Conservation (phyloP, 805 yeast genomes). For the Kodamaea restingae region DNA sequence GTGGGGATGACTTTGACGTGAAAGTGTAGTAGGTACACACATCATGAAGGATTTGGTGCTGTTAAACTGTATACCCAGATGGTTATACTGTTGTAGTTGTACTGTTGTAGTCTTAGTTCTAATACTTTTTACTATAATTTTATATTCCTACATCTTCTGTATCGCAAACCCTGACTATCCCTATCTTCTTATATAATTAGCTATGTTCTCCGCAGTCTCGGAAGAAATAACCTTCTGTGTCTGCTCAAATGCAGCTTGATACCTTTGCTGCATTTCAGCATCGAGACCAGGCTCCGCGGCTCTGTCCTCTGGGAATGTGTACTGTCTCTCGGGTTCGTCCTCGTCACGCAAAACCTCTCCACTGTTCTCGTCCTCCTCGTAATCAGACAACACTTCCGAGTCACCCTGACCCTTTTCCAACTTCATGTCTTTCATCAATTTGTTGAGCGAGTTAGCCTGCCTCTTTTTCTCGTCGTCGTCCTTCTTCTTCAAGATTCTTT, state of each 20-base stretch:
- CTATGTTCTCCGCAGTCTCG: slow-evolving; percentile 68
- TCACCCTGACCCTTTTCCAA: slow-evolving; percentile 39
- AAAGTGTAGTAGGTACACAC: no score
- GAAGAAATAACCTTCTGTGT: slow-evolving; percentile 60
- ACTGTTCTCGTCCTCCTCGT: slow-evolving; percentile 41
- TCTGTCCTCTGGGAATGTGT: slow-evolving; percentile 68
- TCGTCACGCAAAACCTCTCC: slow-evolving; percentile 49
- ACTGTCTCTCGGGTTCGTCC: slow-evolving; percentile 53
- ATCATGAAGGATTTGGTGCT: no score
- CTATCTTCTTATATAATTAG: slow-evolving; percentile 52
- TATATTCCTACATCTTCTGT: no score
- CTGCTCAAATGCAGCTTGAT: slow-evolving; percentile 66
- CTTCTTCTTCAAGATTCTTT: slow-evolving; percentile 69
- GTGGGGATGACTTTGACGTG: no score
- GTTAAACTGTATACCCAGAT: no score
- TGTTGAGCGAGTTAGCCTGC: slow-evolving; percentile 65
- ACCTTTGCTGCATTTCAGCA: slow-evolving; percentile 58
- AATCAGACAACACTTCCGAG: slow-evolving; percentile 50
- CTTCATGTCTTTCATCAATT: slow-evolving; percentile 85
- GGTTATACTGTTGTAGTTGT: no score
- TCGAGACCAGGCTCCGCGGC: slow-evolving; percentile 54
- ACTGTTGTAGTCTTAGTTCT: neutral
- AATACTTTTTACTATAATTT: neutral
- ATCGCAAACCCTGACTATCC: no score
- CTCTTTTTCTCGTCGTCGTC: slow-evolving; percentile 68